Evolutionary conservation across 768 basidiomycete species (phyloP).

Genomic region (Amanita phalloides): DNA sequence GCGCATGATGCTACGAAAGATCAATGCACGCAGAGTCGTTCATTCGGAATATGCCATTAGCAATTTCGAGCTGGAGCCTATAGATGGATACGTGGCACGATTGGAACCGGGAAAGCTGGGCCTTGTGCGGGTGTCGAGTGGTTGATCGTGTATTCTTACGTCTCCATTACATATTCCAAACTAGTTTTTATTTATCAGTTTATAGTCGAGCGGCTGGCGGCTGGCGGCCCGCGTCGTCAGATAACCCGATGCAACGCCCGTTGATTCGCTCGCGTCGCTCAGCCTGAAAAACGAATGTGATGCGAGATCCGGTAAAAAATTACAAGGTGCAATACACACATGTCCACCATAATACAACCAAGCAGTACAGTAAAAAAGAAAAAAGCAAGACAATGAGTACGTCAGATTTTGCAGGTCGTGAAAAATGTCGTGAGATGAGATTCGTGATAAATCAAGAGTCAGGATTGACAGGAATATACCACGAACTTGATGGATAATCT

Average conservation of each 20-base stretch:
- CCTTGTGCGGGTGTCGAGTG: constrained; percentile 16
- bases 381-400: background rate
- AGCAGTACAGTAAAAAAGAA: background rate
- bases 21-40: constrained; percentile 60
- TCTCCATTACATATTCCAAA: background rate
- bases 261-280: too few species aligned
- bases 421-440: background rate
- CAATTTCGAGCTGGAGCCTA: constrained; percentile 55
- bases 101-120: constrained; percentile 48
- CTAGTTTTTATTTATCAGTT: background rate
- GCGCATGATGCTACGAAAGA: constrained; percentile 49
- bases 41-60: constrained; percentile 60
- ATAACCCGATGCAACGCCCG: too few species aligned
- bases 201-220: too few species aligned
- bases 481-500: constrained; percentile 5
- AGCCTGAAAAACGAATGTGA: too few species aligned
- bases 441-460: background rate
- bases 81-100: constrained; percentile 48
- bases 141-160: background rate
- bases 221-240: too few species aligned
- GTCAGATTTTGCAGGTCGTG: background rate
- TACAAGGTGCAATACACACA: constrained; percentile 8
- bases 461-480: background rate
- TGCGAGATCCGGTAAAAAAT: background rate
- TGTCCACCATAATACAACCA: constrained; percentile 30